Evolutionary conservation across 352 stramenopile genomes (phyloP).

Genomic region (Discostella stelligera): DNA sequence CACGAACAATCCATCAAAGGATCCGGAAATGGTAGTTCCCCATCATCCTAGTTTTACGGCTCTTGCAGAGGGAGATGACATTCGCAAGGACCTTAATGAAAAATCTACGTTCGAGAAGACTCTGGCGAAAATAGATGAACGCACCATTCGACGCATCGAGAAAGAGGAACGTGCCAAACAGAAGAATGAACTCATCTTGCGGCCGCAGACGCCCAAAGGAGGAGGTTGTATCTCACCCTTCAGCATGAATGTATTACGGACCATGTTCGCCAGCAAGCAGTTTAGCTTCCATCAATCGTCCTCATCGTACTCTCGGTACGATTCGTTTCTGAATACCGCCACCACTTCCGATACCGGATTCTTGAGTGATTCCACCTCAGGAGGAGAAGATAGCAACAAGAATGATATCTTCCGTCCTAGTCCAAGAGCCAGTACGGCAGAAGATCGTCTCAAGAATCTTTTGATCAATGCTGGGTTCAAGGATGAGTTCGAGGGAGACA

Average conservation of each 20-base stretch:
- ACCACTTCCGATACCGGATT: constrained; percentile 4
- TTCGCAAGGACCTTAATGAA: background rate
- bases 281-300: constrained; percentile 34
- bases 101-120: constrained; percentile 27
- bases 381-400: background rate
- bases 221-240: constrained; percentile 37
- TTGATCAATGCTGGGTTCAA: constrained; percentile 45
- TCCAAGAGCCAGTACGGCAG: constrained; percentile 1
- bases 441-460: constrained; percentile 39
- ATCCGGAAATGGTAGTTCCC: background rate
- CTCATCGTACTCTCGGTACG: constrained; percentile 37
- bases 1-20: background rate
- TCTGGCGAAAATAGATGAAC: constrained; percentile 44
- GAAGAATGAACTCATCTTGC: constrained; percentile 9
- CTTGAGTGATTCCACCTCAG: constrained; percentile 8
- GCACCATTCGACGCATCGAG: constrained; percentile 38
- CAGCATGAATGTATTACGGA: constrained; percentile 29
- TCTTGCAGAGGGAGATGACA: background rate
- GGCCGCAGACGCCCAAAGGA: background rate
- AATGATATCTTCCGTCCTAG: constrained; percentile 45
- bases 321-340: constrained; percentile 40
- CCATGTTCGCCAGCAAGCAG: constrained; percentile 47
- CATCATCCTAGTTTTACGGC: background rate
- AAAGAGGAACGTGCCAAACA: constrained; percentile 19
- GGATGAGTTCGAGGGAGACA: constrained; percentile 19